A percentile compares a stretch with the other conserved stretches of the same genome.
Conservation (phyloP, 2,329 filamentous ascomycete species). For the Sarocladium kiliense region DNA sequence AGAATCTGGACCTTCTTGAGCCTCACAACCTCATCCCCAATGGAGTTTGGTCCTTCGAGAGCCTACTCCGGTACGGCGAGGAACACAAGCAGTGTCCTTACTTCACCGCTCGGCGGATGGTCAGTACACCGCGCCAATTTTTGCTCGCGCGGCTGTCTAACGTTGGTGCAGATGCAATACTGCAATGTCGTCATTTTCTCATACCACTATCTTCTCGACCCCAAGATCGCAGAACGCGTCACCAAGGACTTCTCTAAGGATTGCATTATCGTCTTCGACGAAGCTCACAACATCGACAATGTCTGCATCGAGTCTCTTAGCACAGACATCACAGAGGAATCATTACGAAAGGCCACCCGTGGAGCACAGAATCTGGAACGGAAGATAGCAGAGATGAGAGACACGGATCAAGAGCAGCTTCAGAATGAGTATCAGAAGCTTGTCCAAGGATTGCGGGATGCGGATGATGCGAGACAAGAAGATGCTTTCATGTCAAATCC, state of each 20-base stretch:
- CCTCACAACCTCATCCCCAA: constrained; percentile 92
- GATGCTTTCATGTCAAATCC: constrained; percentile 98
- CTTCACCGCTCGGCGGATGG: constrained; percentile 92
- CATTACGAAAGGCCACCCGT: constrained; percentile 80
- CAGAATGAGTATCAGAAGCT: constrained; percentile 95
- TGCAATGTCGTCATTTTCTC: constrained; percentile 99
- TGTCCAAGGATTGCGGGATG: constrained; percentile 82
- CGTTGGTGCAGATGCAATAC: constrained; percentile 73
- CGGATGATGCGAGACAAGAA: constrained; percentile 84
- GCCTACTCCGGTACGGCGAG: constrained; percentile 83
- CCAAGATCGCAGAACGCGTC: constrained; percentile 93
- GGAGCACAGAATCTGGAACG: constrained; percentile 87
- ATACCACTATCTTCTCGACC: constrained; percentile 95
- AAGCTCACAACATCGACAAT: constrained; percentile 99
- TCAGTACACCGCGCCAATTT: constrained; percentile 30
- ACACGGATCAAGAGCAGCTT: constrained; percentile 89
- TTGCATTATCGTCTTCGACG: constrained; percentile 97
- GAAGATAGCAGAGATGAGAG: constrained; percentile 90
- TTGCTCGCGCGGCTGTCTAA: neutral
- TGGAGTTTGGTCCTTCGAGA: constrained; percentile 93
- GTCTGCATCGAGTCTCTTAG: constrained; percentile 97
- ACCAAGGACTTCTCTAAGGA: constrained; percentile 96
- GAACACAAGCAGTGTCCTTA: constrained; percentile 97
- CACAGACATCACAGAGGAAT: constrained; percentile 95
- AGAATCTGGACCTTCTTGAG: constrained; percentile 91